These are phyloP conservation scores for Aspergillus udagawae DNA, from an alignment of 2,329 filamentous ascomycete species.

Conservation along the genomic window DNA sequence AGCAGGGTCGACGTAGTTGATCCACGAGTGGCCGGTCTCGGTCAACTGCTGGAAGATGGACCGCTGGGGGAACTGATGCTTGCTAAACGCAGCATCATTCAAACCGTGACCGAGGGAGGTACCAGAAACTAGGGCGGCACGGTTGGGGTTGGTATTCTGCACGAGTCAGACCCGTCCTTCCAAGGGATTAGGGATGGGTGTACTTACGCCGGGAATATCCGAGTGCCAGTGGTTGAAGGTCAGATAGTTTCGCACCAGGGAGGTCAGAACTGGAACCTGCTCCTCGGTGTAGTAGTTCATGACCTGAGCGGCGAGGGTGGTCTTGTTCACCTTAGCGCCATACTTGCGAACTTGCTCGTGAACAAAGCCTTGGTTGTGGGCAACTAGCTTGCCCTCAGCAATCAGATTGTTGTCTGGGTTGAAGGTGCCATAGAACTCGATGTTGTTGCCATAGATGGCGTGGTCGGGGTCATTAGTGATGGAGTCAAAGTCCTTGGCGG, in stretches of 20 bases:
- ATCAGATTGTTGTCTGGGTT: constrained; percentile 37
- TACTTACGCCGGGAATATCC: constrained; percentile 40
- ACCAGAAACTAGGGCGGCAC: constrained; percentile 27
- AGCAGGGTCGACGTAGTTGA: constrained; percentile 30
- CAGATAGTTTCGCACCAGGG: constrained; percentile 39
- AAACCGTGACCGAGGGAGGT: constrained; percentile 31
- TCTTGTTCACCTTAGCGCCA: constrained; percentile 24
- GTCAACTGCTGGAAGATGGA: constrained; percentile 40
- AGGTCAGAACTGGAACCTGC: constrained; percentile 41
- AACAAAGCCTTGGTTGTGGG: constrained; percentile 38
- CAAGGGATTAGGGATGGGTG: neutral
- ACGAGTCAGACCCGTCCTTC: constrained; percentile 2
- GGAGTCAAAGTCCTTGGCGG: constrained; percentile 38
- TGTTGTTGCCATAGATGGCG: constrained; percentile 41
- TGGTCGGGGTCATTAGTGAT: constrained; percentile 43
- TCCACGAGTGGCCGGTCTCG: constrained; percentile 32
- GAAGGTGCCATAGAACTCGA: constrained; percentile 43
- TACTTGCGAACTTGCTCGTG: constrained; percentile 39
- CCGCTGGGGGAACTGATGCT: constrained; percentile 25
- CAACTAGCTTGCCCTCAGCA: constrained; percentile 25
- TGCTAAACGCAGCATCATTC: constrained; percentile 28
- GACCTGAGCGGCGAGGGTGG: constrained; percentile 36
- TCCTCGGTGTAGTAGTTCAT: constrained; percentile 45
- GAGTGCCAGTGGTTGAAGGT: constrained; percentile 47
- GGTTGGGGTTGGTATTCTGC: constrained; percentile 45